These are phyloP conservation scores for Lablab purpureus DNA, from an alignment of 306 rosid genomes.

Conservation along the genomic window DNA sequence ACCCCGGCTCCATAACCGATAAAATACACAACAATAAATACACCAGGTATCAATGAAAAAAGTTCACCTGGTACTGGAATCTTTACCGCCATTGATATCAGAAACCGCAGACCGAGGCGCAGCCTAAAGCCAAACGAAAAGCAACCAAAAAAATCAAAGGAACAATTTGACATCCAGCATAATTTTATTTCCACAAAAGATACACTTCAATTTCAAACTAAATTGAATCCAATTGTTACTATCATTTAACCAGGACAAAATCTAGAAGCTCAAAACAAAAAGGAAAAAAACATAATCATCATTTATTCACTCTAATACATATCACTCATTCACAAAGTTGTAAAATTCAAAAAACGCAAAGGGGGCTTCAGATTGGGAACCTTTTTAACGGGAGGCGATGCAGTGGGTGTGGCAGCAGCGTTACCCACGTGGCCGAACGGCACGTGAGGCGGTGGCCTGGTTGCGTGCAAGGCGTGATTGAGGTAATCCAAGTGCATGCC, in stretches of 20 bases:
- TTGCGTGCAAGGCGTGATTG: constrained; percentile 53
- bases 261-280: constrained; percentile 12
- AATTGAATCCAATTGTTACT: constrained; percentile 7
- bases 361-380: constrained; percentile 39
- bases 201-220: constrained; percentile 1
- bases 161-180: background rate
- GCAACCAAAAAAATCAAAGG: background rate
- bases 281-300: background rate
- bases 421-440: constrained; percentile 52
- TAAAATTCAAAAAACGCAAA: constrained; percentile 1
- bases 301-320: background rate
- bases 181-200: constrained; percentile 7
- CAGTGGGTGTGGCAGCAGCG: constrained; percentile 14
- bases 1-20: constrained; percentile 27
- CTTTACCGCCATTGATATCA: constrained; percentile 68
- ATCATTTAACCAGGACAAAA: background rate
- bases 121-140: constrained; percentile 51
- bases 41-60: background rate
- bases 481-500: constrained; percentile 55
- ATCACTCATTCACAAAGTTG: background rate
- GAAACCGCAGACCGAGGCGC: constrained; percentile 56
- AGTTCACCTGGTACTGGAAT: constrained; percentile 62
- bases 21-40: background rate
- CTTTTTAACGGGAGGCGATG: constrained; percentile 54
- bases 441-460: constrained; percentile 55